Base-by-base conservation (phyloP, 129 eudicot species). In the Cynara cardunculus region DNA sequence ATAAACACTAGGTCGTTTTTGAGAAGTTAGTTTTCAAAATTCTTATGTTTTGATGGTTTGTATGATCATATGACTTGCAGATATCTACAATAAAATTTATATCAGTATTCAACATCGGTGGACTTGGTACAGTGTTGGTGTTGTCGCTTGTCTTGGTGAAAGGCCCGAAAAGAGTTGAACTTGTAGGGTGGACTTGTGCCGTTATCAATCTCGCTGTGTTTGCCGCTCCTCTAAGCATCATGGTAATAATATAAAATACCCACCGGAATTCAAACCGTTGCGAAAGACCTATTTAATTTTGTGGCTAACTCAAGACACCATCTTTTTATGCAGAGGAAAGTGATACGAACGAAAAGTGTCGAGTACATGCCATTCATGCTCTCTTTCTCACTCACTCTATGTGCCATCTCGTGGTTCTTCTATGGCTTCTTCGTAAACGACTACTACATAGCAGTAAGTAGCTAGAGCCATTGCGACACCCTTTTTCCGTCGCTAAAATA, bases 341-440 rank as follows among this genome's bases (percentile, higher is more conserved):
- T 92, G 34, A 86, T 92, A 11, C 84, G 79, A 19, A 92, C 97
- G 7, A 89, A 85, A 75, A 92, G 97, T 13, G 93, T 92, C 25
- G 94, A 92, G 79, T 92, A 44, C 76, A 90, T 92, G 97, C 94
- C 97, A 25, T 79, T 92, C 82, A 72, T 81, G 65, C 86, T 92
- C 37, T 90, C 94, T 0, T 83, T 90, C 61, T 87, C 72, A 37
- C 94, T 92, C 71, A 90, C 92, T 12, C 73, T 92, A 30, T 84
- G 87, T 32, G 97, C 97, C 25, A 83, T 84, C 3, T 76, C 86
- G 56, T 92, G 97, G 97, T 92, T 92, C 89, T 92, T 90, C 81
- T 92, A 90, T 34, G 97, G 97, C 41, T 80, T 88, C 75, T 86
- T 92, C 68, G 73, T 79, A 16, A 74, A 82, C 18, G 97, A 92